Evolutionary conservation across 768 basidiomycete genomes (phyloP), one percentile per base, ranked within the genome.

Genomic region (Ephemerocybe angulata): DNA sequence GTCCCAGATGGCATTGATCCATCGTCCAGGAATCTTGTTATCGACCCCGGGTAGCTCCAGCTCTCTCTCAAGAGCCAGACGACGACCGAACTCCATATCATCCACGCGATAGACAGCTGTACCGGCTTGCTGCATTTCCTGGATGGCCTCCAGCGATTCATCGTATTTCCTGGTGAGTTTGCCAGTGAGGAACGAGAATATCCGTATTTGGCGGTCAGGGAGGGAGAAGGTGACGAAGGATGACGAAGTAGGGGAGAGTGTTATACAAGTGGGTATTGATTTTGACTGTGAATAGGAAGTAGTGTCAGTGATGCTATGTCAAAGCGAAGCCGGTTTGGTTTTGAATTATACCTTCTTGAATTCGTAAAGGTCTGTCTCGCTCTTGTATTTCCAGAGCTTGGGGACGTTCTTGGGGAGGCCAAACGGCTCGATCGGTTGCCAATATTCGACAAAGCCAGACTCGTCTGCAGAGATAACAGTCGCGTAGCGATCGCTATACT

Each of bases 61-160:
- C 64, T 98, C 97, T 58, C 90, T 79, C 69, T 99, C 97, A 28
- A 87, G 77, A 3, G 96, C 96, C 58, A 98, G 75, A n/a, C 96
- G 81, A 54, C 96, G 78, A n/a, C 96, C 94, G 64, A 99, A 98
- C 69, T 99, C 97, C 97, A 99, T 99, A 71, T 98, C 94, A 52
- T 99, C 97, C 17, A 98, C 85, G 62, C 84, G 88, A 71, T 88
- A 91, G 19, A 92, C 82, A 0, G 91, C 88, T 3, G 97, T 97
- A 1, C 94, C 96, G 1, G 94, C 95, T 68, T 98, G 97, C 68
- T 99, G 97, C 94, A 99, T 98, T 69, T 98, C 95, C 67, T 96
- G 92, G 35, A 95, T 90, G 0, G 97, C 95, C 27, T 82, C 74
- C 5, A 98, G 78, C 0, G 90, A 93, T 70, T 99, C 97, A 58